Base-by-base conservation (phyloP, 495 filamentous ascomycete species). In the Talaromyces nanjingensis region DNA sequence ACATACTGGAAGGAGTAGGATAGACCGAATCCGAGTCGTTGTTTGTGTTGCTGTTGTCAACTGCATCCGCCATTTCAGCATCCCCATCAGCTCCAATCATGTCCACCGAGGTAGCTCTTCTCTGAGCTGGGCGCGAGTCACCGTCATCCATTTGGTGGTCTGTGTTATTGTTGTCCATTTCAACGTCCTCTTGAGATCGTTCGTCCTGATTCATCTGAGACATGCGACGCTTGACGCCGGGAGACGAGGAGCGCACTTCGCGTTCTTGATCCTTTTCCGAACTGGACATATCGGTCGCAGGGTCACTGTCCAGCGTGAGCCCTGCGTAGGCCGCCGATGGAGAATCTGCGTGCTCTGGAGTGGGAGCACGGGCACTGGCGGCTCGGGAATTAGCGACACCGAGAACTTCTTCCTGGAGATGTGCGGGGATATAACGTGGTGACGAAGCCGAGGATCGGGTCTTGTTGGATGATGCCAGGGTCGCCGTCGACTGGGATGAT, bases 271-370 rank as follows among this genome's bases (percentile, higher is more conserved):
- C 66, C 52, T 69, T 71, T 34, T 82, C 79, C 29, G 73, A 70
- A 42, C 66, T 70, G 25, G 73, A 74, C 74, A 78, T 83, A 53
- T 87, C 85, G 66, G 79, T 77, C 64, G 72, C 76, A 54, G 80
- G 75, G 67, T 89, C 88, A 65, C 82, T 82, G 63, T 88, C 83
- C 56, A 93, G 77, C 59, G 86, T 84, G 60, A 93, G 76, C 54
- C 85, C 86, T 67, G 88, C 84, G 82, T 87, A 93, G 67, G 89
- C 88, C 66, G 85, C 86, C 68, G 84, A 86, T 14, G 89, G 88
- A 31, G 85, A 89, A 70, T 87, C 90, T 18, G 79, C 75, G 47
- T 81, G 86, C 16, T 79, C 79, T 68, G 76, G 74, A 58, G 77
- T 77, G 63, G 77, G 79, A 75, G 72, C 76, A 66, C 68, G 79